Evolutionary conservation across 768 basidiomycete species (phyloP).

Genomic region (Exidia glandulosa): DNA sequence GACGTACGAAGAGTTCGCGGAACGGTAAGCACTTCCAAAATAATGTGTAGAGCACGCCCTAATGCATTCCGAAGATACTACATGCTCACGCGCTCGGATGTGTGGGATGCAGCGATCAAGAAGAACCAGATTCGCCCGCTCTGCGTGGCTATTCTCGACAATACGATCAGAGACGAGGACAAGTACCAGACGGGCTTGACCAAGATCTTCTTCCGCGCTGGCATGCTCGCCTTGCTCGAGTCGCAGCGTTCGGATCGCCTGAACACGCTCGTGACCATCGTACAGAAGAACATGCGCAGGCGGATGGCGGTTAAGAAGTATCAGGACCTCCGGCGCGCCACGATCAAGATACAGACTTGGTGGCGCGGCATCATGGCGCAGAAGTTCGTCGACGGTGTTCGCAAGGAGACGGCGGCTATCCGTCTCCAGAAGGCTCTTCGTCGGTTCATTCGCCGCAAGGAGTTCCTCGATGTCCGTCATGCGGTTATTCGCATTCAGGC

Average conservation of each 20-base stretch:
- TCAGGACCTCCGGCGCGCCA: constrained; percentile 51
- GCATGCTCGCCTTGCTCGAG: constrained; percentile 95
- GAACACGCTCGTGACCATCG: constrained; percentile 83
- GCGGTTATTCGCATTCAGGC: constrained; percentile 71
- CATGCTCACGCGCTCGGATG: constrained; percentile 81
- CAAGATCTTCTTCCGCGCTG: constrained; percentile 98
- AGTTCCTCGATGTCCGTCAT: constrained; percentile 50
- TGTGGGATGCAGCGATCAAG: constrained; percentile 82
- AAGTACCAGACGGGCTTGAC: constrained; percentile 96
- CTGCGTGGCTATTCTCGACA: constrained; percentile 74
- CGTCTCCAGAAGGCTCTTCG: constrained; percentile 66
- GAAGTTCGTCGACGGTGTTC: constrained; percentile 55
- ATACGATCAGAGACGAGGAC: constrained; percentile 84
- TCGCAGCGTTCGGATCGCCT: constrained; percentile 78
- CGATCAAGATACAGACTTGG: constrained; percentile 86
- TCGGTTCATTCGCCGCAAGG: constrained; percentile 60
- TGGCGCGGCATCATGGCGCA: constrained; percentile 83
- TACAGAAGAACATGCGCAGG: constrained; percentile 95
- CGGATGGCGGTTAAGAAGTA: constrained; percentile 78
- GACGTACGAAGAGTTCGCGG: constrained; percentile 98
- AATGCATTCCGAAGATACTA: constrained; percentile 77
- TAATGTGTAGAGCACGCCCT: constrained; percentile 12
- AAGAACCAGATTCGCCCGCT: constrained; percentile 68
- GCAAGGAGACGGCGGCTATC: constrained; percentile 63
- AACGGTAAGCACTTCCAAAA: too few species aligned